These are phyloP conservation scores for Phytophthora quininea DNA, from an alignment of 352 stramenopile species.

Conservation along the genomic window DNA sequence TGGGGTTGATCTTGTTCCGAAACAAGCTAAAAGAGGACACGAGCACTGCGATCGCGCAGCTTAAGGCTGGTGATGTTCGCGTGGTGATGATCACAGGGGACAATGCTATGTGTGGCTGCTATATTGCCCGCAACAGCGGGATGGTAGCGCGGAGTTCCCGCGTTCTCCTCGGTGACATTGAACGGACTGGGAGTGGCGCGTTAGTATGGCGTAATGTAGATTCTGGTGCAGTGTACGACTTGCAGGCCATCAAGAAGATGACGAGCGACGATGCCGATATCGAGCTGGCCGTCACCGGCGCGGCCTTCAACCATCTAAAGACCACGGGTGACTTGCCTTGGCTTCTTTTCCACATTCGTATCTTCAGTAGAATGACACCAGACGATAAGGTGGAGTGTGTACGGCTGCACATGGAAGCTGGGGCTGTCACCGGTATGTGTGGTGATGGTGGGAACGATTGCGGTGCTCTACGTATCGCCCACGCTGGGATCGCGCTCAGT, in stretches of 20 bases:
- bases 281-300: slow-evolving; percentile 48
- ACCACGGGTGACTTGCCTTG: slow-evolving; percentile 27
- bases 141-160: slow-evolving; percentile 29
- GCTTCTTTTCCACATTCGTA: slow-evolving; percentile 43
- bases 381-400: slow-evolving; percentile 45
- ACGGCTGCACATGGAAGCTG: slow-evolving; percentile 35
- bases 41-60: slow-evolving; percentile 48
- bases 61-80: slow-evolving; percentile 59
- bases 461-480: slow-evolving; percentile 71
- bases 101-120: slow-evolving; percentile 47
- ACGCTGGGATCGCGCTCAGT: slow-evolving; percentile 80
- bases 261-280: slow-evolving; percentile 11
- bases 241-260: slow-evolving; percentile 34
- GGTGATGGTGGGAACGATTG: slow-evolving; percentile 80
- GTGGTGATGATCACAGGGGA: slow-evolving; percentile 82
- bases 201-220: slow-evolving; percentile 49
- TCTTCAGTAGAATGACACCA: slow-evolving; percentile 55
- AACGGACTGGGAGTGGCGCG: slow-evolving; percentile 19
- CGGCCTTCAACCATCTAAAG: slow-evolving; percentile 39
- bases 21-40: slow-evolving; percentile 76
- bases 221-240: slow-evolving; percentile 22
- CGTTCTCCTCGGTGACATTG: slow-evolving; percentile 45
- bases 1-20: slow-evolving; percentile 76
- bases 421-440: slow-evolving; percentile 52
- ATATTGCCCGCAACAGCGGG: slow-evolving; percentile 40